Conservation (phyloP, 179 eudicot genomes). For the Beta lomatogona region DNA sequence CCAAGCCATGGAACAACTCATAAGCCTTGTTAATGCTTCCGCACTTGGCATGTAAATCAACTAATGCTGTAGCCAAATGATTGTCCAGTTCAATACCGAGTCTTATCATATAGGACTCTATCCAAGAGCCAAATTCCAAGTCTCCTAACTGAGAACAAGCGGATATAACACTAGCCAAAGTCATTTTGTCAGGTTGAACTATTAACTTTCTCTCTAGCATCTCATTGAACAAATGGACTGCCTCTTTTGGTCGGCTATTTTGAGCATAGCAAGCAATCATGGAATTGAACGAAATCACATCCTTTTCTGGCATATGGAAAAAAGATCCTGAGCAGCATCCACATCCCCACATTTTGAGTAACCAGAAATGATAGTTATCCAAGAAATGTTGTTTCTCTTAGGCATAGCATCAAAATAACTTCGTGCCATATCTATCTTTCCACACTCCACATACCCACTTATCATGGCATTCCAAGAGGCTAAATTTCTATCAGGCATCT, state of each 20-base stretch:
- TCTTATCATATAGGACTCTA: constrained; percentile 53
- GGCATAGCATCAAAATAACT: constrained; percentile 70
- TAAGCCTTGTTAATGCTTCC: constrained; percentile 72
- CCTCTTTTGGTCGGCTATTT: constrained; percentile 69
- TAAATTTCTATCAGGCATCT: constrained; percentile 63
- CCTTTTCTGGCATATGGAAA: constrained; percentile 42
- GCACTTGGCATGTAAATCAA: constrained; percentile 79
- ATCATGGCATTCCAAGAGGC: constrained; percentile 90
- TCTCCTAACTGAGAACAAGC: constrained; percentile 89
- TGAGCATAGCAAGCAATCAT: constrained; percentile 92
- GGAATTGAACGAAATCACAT: constrained; percentile 57
- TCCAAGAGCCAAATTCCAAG: constrained; percentile 51
- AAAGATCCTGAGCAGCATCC: constrained; percentile 56
- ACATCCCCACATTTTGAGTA: constrained; percentile 78
- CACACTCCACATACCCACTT: constrained; percentile 64
- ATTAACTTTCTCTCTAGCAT: constrained; percentile 44
- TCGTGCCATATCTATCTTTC: constrained; percentile 58
- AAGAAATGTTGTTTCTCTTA: constrained; percentile 58
- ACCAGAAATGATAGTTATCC: constrained; percentile 74
- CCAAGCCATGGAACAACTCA: constrained; percentile 51
- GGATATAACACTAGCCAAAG: constrained; percentile 70
- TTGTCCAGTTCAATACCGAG: constrained; percentile 62
- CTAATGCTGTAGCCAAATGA: constrained; percentile 69
- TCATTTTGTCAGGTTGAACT: constrained; percentile 78
- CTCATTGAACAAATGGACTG: constrained; percentile 58